Percentiles rank a stretch among this genome's conserved stretches.
phyloP scores from a whole-genome alignment of 108 stramenopile genomes.

The Cyclotella atomus region DNA sequence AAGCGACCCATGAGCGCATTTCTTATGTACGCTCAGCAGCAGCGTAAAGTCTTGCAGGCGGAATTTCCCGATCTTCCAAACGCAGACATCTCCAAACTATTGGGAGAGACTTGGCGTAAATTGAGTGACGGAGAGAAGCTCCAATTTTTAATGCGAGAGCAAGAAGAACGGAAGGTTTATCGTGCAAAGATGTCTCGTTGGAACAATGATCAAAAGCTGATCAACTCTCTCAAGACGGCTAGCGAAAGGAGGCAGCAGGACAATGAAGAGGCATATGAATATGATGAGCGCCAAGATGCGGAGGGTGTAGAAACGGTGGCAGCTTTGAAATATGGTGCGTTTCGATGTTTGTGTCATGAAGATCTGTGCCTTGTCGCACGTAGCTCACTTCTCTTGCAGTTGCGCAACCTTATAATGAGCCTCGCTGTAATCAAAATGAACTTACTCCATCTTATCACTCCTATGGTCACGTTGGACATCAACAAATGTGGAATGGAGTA shows the following conservation, averaged over 20 bases:
- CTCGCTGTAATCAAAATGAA: too few species aligned
- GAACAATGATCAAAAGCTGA: conserved; percentile 37
- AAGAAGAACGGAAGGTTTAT: conserved; percentile 35
- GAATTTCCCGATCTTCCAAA: conserved; percentile 49
- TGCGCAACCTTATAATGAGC: too few species aligned
- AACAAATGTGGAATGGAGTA: too few species aligned
- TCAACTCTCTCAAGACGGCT: conserved; percentile 17
- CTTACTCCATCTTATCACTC: too few species aligned
- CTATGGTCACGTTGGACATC: too few species aligned
- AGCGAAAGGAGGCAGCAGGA: conserved; percentile 6
- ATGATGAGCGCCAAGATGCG: too few species aligned
- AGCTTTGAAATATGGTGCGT: background rate
- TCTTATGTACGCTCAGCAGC: conserved; percentile 37
- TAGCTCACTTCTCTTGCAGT: too few species aligned
- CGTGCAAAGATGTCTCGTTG: conserved; percentile 41
- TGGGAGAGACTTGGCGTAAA: conserved; percentile 28
- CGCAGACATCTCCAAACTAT: conserved; percentile 42
- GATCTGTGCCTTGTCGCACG: too few species aligned
- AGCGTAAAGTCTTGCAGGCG: conserved; percentile 16
- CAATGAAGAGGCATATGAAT: background rate
- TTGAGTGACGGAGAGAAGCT: conserved; percentile 18
- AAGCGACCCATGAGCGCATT: conserved; percentile 49
- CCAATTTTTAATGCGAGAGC: conserved; percentile 42
- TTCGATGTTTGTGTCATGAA: too few species aligned
- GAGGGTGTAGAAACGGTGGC: background rate